Evolutionary conservation across 495 filamentous ascomycete genomes (phyloP).

Genomic region (Pseudevernia furfuracea): DNA sequence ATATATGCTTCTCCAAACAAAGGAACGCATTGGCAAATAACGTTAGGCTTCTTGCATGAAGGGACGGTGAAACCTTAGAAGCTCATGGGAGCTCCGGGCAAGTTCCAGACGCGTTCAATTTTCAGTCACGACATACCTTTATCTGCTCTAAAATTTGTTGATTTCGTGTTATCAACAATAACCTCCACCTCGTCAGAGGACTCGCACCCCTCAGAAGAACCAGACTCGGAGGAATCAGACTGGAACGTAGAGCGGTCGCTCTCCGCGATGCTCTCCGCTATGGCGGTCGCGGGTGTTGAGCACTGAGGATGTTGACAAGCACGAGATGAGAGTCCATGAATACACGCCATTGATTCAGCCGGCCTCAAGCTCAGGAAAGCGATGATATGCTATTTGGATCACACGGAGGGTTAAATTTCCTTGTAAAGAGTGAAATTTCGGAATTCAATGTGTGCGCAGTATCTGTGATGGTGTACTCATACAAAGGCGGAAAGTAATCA

Average conservation of each 20-base stretch:
- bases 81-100: background rate
- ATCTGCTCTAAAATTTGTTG: background rate
- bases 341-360: background rate
- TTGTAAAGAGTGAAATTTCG: background rate
- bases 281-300: background rate
- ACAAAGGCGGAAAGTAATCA: background rate
- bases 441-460: background rate
- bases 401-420: background rate
- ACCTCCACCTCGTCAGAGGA: background rate
- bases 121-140: background rate
- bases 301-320: background rate
- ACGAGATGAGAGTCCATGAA: background rate
- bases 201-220: background rate
- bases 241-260: background rate
- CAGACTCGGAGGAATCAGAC: background rate
- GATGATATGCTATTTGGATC: background rate
- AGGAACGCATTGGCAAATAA: background rate
- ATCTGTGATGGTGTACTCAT: background rate
- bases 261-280: background rate
- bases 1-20: conserved; percentile 5
- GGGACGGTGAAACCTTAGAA: background rate
- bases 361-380: background rate
- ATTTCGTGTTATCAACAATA: background rate
- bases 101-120: background rate
- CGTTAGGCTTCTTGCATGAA: conserved; percentile 3